Base-by-base conservation (phyloP, 2,329 filamentous ascomycete species). In the Magnaporthiopsis rhizophila region DNA sequence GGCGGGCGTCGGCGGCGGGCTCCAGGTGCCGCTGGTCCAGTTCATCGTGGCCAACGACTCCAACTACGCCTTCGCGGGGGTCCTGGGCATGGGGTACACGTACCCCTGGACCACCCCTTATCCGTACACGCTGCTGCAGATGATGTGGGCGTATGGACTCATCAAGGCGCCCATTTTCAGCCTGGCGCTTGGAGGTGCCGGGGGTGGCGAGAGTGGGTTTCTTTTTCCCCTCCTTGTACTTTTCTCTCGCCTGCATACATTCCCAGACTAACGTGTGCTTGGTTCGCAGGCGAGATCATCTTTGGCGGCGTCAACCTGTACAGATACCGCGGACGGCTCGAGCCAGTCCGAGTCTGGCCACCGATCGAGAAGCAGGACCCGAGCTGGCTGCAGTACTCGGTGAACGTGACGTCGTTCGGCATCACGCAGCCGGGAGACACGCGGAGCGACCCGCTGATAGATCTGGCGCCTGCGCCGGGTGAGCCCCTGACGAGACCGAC, bases 221-320 rank as follows among this genome's bases (percentile, higher is more conserved):
- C 8, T 9, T 57, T 21, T 18, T 24, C 3, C 3, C 12, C 9
- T 9, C 34, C 34, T 36, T 36, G 34, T 9, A 7, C 34, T 36
- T 36, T 1, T 58, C 34, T 2, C 38, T 34, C 8, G 6, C 62
- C 21, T 36, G 62, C 26, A 26, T 26, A 26, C 26, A 26, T 7
- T 1, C 9, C 3, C 30, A 30, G 8, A 28, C 12, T 3, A 21
- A 32, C 8, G 36, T 3, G 12, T 1, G 12, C 34, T 38, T 63
- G 32, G 15, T 58, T 9, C 8, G 21, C 45, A 74, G 74, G 74
- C 50, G 73, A 75, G 36, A 75, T 77, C 58, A 72, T 82, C 9
- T 81, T 82, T 65, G 79, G 79, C 26, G 80, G 79, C 21, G 74
- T 82, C 26, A 79, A 81, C 69, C 74, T 75, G 21, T 75, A 72